Conservation (phyloP, 2,329 filamentous ascomycete genomes). For the Triangularia verruculosa region DNA sequence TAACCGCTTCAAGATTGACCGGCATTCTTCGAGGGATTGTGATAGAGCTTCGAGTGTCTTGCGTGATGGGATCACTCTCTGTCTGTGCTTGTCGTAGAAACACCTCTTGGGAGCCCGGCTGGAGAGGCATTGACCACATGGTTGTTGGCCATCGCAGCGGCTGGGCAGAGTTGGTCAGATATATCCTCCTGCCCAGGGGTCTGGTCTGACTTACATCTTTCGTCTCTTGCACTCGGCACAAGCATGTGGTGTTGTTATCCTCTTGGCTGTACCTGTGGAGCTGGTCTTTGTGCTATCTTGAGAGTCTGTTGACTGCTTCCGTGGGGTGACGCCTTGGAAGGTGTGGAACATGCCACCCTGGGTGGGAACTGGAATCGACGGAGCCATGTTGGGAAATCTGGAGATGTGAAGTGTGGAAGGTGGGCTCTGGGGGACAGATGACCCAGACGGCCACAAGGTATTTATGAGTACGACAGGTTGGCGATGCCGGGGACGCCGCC, state of each 20-base stretch:
- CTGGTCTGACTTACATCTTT: constrained; percentile 57
- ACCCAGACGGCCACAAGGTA: constrained; percentile 11
- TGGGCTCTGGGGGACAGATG: constrained; percentile 24
- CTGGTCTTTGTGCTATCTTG: constrained; percentile 40
- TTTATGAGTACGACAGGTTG: constrained; percentile 18
- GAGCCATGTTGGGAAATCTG: constrained; percentile 37
- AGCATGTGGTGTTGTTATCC: constrained; percentile 59
- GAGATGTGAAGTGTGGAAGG: constrained; percentile 24
- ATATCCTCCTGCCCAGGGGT: neutral
- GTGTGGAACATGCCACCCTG: constrained; percentile 53
- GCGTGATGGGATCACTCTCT: constrained; percentile 72
- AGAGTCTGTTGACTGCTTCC: constrained; percentile 46
- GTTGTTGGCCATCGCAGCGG: constrained; percentile 76
- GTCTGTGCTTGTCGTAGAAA: constrained; percentile 76
- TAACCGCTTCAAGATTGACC: constrained; percentile 58
- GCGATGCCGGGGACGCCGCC: constrained; percentile 3
- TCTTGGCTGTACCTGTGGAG: constrained; percentile 40
- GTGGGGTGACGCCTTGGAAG: constrained; percentile 52
- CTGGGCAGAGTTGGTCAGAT: constrained; percentile 35
- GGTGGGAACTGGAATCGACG: constrained; percentile 45
- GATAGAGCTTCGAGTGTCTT: constrained; percentile 68
- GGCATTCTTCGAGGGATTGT: constrained; percentile 64
- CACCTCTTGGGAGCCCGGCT: constrained; percentile 77
- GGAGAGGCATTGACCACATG: constrained; percentile 78
- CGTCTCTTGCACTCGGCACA: constrained; percentile 75